Evolutionary conservation across 2,329 filamentous ascomycete genomes (phyloP).

Genomic region (Penicillium sp.): DNA sequence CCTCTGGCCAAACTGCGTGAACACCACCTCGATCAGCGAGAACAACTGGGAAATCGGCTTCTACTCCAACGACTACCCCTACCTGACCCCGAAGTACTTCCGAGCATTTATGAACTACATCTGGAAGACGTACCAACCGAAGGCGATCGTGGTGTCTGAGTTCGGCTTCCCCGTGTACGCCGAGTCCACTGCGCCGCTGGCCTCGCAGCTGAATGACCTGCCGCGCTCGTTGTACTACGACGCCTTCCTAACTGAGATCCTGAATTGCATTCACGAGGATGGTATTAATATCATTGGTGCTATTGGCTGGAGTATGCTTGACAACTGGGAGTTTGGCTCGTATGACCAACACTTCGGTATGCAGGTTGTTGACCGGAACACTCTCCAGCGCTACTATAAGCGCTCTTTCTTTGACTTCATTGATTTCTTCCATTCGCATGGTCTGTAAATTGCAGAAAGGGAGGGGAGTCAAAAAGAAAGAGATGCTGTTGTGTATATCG

Average conservation of each 20-base stretch:
- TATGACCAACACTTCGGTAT: slow-evolving; percentile 56
- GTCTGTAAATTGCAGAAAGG: no score
- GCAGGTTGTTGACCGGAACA: slow-evolving; percentile 57
- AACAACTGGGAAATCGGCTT: slow-evolving; percentile 63
- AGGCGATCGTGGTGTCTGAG: slow-evolving; percentile 52
- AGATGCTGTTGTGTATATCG: no score
- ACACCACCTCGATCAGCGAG: slow-evolving; percentile 46
- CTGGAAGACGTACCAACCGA: slow-evolving; percentile 52
- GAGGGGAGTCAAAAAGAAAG: no score
- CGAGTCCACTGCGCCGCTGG: slow-evolving; percentile 41
- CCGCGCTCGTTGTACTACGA: slow-evolving; percentile 58
- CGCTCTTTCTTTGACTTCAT: slow-evolving; percentile 61
- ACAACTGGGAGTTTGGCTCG: slow-evolving; percentile 60
- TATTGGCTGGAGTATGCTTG: slow-evolving; percentile 54
- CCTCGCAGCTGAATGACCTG: slow-evolving; percentile 51
- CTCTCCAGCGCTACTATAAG: slow-evolving; percentile 54
- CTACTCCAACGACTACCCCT: slow-evolving; percentile 56
- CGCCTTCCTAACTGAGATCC: slow-evolving; percentile 53
- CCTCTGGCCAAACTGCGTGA: slow-evolving; percentile 56
- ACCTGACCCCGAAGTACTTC: slow-evolving; percentile 52
- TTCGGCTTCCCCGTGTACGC: slow-evolving; percentile 59
- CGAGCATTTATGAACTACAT: slow-evolving; percentile 58
- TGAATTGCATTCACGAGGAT: slow-evolving; percentile 59
- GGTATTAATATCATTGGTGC: slow-evolving; percentile 57
- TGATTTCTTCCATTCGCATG: slow-evolving; percentile 45